Evolutionary conservation across 2,329 filamentous ascomycete genomes (phyloP).

Genomic region (Didymella exigua): DNA sequence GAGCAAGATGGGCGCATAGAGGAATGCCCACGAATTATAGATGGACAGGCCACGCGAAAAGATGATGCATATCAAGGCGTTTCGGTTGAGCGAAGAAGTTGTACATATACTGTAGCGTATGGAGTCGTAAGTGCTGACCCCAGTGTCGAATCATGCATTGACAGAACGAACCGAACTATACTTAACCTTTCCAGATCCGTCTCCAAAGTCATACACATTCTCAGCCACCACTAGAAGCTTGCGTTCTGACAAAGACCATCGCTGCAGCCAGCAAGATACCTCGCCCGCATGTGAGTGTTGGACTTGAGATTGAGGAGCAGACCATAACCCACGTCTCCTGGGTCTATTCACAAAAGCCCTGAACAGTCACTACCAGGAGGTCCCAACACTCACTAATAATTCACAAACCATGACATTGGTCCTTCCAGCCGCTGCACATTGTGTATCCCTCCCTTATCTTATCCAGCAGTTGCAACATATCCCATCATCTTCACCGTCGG

Average conservation of each 20-base stretch:
- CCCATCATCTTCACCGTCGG: neutral
- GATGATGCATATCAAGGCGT: neutral
- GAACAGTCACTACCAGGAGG: no score
- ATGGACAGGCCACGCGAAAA: no score
- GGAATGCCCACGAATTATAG: neutral
- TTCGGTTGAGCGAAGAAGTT: neutral
- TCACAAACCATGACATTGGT: neutral
- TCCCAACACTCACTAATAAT: neutral
- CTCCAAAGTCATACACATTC: no score
- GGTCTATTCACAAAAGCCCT: no score
- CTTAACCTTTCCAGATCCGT: neutral
- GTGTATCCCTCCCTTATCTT: neutral
- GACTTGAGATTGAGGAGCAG: no score
- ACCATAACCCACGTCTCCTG: no score
- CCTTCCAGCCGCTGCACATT: neutral
- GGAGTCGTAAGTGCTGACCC: neutral
- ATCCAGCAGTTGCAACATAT: neutral
- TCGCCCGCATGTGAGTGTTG: no score
- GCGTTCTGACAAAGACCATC: no score
- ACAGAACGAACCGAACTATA: neutral
- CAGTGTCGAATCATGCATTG: neutral
- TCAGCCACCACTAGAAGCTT: no score
- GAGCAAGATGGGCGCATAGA: slow-evolving; percentile 32
- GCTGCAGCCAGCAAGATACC: no score
- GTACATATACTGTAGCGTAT: slow-evolving; percentile 11